These are phyloP conservation scores for Pythium sp. DNA, from an alignment of 352 stramenopile genomes.

Conservation along the genomic window DNA sequence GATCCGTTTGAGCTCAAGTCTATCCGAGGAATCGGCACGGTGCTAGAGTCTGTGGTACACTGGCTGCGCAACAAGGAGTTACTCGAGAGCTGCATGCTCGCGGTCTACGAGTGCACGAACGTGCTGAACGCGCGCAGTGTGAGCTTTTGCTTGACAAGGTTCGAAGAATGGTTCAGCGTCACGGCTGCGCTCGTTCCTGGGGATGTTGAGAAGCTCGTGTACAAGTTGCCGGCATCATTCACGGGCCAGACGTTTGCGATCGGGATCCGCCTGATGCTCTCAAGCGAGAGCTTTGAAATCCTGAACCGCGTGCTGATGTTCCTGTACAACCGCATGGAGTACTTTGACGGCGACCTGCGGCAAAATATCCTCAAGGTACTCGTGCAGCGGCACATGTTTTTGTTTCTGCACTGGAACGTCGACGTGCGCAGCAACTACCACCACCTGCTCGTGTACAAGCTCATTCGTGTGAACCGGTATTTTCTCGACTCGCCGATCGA, in stretches of 20 bases:
- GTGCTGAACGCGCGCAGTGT: constrained; percentile 63
- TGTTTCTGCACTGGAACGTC: constrained; percentile 78
- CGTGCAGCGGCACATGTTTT: constrained; percentile 70
- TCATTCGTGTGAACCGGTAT: constrained; percentile 56
- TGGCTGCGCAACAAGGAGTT: constrained; percentile 60
- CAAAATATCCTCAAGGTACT: constrained; percentile 66
- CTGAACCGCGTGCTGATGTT: constrained; percentile 62
- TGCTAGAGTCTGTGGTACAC: constrained; percentile 54
- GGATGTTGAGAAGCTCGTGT: constrained; percentile 31
- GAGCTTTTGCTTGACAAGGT: constrained; percentile 44
- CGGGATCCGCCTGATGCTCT: constrained; percentile 66
- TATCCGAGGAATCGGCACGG: constrained; percentile 46
- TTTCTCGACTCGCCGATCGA: constrained; percentile 66
- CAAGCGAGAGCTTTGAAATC: constrained; percentile 73
- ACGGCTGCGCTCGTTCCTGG: constrained; percentile 22
- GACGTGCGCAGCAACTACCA: constrained; percentile 74
- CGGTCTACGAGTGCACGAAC: constrained; percentile 75
- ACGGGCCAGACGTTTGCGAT: constrained; percentile 49
- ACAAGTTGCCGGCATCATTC: constrained; percentile 45
- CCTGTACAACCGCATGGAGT: constrained; percentile 70
- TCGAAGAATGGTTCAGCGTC: constrained; percentile 72
- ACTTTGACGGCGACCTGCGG: constrained; percentile 67
- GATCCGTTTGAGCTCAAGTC: constrained; percentile 47
- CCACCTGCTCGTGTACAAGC: constrained; percentile 69
- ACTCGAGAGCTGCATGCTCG: constrained; percentile 61